Evolutionary conservation across 306 rosid species (phyloP).

Genomic region (Quercus agrifolia): DNA sequence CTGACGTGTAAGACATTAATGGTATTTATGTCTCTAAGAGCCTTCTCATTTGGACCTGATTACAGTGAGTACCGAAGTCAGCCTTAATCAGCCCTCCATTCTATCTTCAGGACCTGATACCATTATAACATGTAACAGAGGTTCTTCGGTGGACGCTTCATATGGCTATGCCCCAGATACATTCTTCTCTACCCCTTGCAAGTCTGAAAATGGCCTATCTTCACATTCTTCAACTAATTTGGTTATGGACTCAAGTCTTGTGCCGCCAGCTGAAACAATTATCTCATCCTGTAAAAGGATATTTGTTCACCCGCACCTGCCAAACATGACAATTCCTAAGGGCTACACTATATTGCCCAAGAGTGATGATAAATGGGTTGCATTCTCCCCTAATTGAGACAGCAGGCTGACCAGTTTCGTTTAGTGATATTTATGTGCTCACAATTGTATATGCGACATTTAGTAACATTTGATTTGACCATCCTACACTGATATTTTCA

Average conservation of each 20-base stretch:
- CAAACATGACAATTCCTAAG: slow-evolving; percentile 22
- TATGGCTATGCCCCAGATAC: slow-evolving; percentile 8
- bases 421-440: neutral
- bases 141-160: slow-evolving; percentile 7
- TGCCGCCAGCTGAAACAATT: slow-evolving; percentile 17
- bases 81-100: slow-evolving; percentile 1
- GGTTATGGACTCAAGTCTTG: slow-evolving; percentile 5
- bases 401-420: neutral
- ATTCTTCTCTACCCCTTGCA: neutral
- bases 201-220: neutral
- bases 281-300: slow-evolving; percentile 12
- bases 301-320: slow-evolving; percentile 30
- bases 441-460: neutral
- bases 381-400: slow-evolving; percentile 17
- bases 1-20: neutral
- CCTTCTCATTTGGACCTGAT: neutral
- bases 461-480: neutral
- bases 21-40: neutral
- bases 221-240: slow-evolving; percentile 16
- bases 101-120: slow-evolving; percentile 19
- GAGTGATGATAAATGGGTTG: slow-evolving; percentile 59
- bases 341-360: slow-evolving; percentile 32
- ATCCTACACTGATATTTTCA: neutral
- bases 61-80: neutral
- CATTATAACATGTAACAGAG: slow-evolving; percentile 15